These are phyloP conservation scores for Cladosporium sp. DNA, from an alignment of 2,329 filamentous ascomycete species.

Conservation along the genomic window DNA sequence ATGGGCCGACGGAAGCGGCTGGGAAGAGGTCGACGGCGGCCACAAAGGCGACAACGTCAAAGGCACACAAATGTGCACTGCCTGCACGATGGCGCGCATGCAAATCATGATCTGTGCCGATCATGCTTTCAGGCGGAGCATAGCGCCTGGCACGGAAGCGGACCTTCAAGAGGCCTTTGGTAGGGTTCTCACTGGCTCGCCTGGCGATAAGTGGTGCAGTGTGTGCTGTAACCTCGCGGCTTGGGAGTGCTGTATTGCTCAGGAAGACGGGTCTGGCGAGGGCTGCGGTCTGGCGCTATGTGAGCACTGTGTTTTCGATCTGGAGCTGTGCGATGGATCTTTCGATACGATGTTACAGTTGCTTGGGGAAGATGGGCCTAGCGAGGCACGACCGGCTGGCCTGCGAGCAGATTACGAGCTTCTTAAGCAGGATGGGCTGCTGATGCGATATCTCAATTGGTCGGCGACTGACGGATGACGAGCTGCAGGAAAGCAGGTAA, in stretches of 20 bases:
- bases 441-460: constrained; percentile 20
- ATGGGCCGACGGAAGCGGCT: constrained; percentile 26
- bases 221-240: constrained; percentile 39
- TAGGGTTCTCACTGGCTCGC: constrained; percentile 13
- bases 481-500: neutral
- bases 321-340: constrained; percentile 22
- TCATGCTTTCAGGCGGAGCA: constrained; percentile 30
- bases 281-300: constrained; percentile 34
- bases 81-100: constrained; percentile 34
- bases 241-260: constrained; percentile 30
- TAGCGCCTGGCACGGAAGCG: constrained; percentile 9
- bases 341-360: constrained; percentile 23
- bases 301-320: constrained; percentile 22
- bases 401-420: constrained; percentile 34
- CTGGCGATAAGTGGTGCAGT: constrained; percentile 35
- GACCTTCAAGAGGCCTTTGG: constrained; percentile 27
- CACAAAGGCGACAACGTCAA: constrained; percentile 27
- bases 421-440: constrained; percentile 28
- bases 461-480: neutral
- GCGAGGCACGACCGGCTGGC: constrained; percentile 19
- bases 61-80: constrained; percentile 35
- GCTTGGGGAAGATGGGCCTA: constrained; percentile 15
- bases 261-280: neutral
- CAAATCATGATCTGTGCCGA: constrained; percentile 33
- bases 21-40: constrained; percentile 32